Evolutionary conservation across 257 asterid genomes (phyloP), one percentile per base, ranked within the genome.

Genomic region (Fraxinus americana): DNA sequence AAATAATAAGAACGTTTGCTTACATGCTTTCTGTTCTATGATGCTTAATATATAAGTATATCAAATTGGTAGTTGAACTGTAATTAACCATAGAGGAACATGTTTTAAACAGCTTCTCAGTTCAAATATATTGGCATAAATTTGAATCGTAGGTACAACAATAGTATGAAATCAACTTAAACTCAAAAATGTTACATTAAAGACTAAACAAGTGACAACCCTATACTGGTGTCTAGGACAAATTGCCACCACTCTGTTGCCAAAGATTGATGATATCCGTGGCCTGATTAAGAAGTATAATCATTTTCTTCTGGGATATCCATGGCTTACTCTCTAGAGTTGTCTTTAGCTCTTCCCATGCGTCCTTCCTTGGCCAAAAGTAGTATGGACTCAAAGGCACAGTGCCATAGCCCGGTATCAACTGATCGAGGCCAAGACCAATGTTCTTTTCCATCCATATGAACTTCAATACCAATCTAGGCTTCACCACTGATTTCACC

Each of bases 401-500:
- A 54, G 80, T 54, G 5, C 90, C 90, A 83, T 82, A 77, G 14
- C 83, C 89, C n/a, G 86, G 87, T 82, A 87, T 30, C 61, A 52
- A 39, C 78, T 85, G 90, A 83, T 87, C 89, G 68, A 87, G 74
- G 1, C 81, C 86, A 61, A 87, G 71, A 13, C 89, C 89, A 21
- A 87, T 87, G 48, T 87, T 87, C 84, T 87, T 87, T 41, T 87
- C 90, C 90, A 87, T 87, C 90, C 90, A 87, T 80, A 87, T 78
- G 77, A 87, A 87, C 81, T 87, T 87, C 67, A 87, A 70, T 17
- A 87, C 86, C 36, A 87, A 74, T 84, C 77, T 84, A 27, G 88
- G 87, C 83, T 85, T 87, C 84, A 54, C 70, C 21, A 67, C 41
- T 73, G 35, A 34, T 81, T 76, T 83, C 69, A 23, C 79, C 82